Percentiles rank a stretch among this genome's conserved stretches.
phyloP scores from a whole-genome alignment of 140 eudicot species.

The Erigeron philadelphicus region DNA sequence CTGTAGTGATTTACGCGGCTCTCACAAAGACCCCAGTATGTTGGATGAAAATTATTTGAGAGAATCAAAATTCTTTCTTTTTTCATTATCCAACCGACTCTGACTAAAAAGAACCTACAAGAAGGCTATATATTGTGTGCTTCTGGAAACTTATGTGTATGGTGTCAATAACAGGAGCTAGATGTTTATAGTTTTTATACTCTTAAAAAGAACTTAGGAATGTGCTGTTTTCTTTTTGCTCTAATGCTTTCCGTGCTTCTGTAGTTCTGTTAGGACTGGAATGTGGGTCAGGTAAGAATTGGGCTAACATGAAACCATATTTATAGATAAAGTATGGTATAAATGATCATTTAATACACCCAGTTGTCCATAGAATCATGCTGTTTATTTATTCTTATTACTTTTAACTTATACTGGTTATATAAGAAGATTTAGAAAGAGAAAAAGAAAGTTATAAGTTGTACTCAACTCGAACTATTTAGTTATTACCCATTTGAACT shows the following conservation, averaged over 20 bases:
- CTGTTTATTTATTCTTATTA: no score
- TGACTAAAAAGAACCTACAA: no score
- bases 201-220: not conserved
- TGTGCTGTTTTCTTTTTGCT: not conserved
- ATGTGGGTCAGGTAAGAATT: not conserved
- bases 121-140: no score
- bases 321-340: not conserved
- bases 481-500: not conserved
- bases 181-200: not conserved
- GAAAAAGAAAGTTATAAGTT: not conserved
- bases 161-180: not conserved
- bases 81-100: no score
- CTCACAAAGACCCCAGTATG: no score
- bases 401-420: not conserved
- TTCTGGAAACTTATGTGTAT: no score
- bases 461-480: not conserved
- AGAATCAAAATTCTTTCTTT: no score
- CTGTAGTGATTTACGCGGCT: no score
- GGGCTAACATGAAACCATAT: not conserved
- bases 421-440: not conserved
- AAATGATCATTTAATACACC: not conserved
- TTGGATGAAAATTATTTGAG: no score
- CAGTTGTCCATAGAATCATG: no score
- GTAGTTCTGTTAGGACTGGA: not conserved
- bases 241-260: not conserved